Base-by-base conservation (phyloP, 495 filamentous ascomycete genomes). In the Hyaloscypha hepaticicola region DNA sequence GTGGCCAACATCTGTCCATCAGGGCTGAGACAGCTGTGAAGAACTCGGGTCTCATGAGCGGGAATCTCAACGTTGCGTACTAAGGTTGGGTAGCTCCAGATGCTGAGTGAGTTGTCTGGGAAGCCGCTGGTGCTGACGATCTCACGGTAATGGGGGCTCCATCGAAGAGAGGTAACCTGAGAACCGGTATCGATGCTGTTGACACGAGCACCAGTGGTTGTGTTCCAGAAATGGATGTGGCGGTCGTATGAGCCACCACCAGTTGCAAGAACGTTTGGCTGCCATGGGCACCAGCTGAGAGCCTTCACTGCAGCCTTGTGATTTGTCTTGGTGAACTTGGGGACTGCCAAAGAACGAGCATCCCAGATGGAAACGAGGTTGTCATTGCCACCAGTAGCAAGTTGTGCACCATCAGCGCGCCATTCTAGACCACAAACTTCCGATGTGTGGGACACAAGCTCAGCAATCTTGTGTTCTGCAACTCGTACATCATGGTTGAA, bases 151-250 rank as follows among this genome's bases (percentile, higher is more conserved):
- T 91, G 88, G 60, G 92, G 91, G 80, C 89, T 93, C 96, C 96
- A 99, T 61, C 92, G 87, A 31, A 99, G 84, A 66, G 88, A 92
- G 67, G 95, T 99, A 33, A 99, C 95, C 76, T 98, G 95, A 27
- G 91, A 96, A 55, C 95, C 96, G 22, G 95, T 97, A 73, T 97
- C 94, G 78, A 99, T 97, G 83, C 91, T 95, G 86, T 99, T 99
- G 76, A 94, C 94, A 60, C 95, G 88, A 27, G 95, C 95, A 63
- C 95, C 95, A 8, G 95, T 96, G 19, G 95, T 98, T 53, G 90
- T 91, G 82, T 99, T 99, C 95, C 95, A 99, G 86, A 98, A 99
- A 78, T 98, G 96, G 75, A 99, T 99, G 79, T 97, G 90, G 68
- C 92, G 88, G 74, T 98, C 95, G 76, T 97, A 95, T 25, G 92